Conservation (phyloP, 2,329 filamentous ascomycete genomes). For the Onygenales sp. region DNA sequence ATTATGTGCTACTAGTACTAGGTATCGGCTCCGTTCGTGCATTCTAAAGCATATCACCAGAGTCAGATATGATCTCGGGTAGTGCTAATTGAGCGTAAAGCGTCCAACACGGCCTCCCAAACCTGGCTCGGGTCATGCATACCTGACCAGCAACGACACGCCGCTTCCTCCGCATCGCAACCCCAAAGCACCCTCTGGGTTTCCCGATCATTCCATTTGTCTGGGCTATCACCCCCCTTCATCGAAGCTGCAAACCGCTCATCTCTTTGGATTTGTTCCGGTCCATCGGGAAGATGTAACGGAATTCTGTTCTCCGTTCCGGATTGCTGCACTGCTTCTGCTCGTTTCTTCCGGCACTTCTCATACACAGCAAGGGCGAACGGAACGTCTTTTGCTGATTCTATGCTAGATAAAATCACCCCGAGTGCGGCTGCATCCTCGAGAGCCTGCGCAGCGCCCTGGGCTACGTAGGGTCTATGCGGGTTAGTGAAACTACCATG, state of each 20-base stretch:
- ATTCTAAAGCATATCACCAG: neutral
- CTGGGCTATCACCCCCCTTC: constrained; percentile 38
- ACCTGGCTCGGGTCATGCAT: neutral
- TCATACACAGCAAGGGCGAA: constrained; percentile 49
- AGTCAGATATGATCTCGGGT: neutral
- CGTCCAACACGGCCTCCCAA: neutral
- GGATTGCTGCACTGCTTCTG: constrained; percentile 47
- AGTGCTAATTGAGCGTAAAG: neutral
- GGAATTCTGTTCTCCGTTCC: constrained; percentile 45
- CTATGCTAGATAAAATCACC: constrained; percentile 40
- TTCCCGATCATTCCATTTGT: constrained; percentile 60
- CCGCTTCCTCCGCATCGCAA: constrained; percentile 27
- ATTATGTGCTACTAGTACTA: too few species aligned
- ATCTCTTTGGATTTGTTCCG: constrained; percentile 50
- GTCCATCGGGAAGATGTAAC: constrained; percentile 49
- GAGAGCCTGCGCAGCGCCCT: constrained; percentile 57
- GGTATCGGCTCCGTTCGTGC: too few species aligned
- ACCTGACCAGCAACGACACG: constrained; percentile 5
- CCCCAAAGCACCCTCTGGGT: constrained; percentile 44
- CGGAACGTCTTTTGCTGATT: constrained; percentile 37
- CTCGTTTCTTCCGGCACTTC: constrained; percentile 45
- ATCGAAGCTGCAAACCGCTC: constrained; percentile 46
- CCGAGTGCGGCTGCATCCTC: constrained; percentile 52
- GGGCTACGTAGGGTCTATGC: constrained; percentile 46
- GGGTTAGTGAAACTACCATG: neutral